Conservation (phyloP, 2,329 filamentous ascomycete genomes). For the Alternaria infectoria region DNA sequence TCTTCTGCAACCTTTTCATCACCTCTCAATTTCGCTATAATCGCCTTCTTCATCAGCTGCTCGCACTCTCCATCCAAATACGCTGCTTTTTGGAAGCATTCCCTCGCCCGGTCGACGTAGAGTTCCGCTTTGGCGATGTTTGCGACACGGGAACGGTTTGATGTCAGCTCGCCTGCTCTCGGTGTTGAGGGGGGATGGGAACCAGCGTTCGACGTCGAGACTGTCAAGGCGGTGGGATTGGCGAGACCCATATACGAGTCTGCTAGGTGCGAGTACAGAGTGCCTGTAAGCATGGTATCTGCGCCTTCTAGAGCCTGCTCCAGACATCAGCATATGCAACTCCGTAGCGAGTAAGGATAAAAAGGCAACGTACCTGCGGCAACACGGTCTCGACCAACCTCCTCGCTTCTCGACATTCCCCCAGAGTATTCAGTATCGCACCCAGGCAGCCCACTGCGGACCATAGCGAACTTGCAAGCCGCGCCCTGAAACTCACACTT, state of each 20-base stretch:
- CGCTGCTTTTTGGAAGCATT: constrained; percentile 67
- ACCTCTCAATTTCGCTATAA: constrained; percentile 71
- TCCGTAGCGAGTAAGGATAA: not conserved
- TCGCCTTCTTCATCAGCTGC: constrained; percentile 81
- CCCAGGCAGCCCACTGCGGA: constrained; percentile 71
- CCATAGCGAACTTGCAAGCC: constrained; percentile 74
- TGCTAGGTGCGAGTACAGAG: constrained; percentile 72
- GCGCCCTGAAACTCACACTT: constrained; percentile 72
- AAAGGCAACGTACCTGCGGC: constrained; percentile 64
- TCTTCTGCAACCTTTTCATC: constrained; percentile 45
- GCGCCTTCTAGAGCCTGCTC: constrained; percentile 67
- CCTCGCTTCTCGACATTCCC: constrained; percentile 72
- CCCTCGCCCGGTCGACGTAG: constrained; percentile 45
- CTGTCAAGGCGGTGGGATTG: constrained; percentile 51
- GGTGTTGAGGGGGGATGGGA: not conserved
- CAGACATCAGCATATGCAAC: not conserved
- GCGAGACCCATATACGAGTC: constrained; percentile 83
- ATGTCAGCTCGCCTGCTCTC: constrained; percentile 1
- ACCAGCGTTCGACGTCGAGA: not conserved
- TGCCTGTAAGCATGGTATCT: constrained; percentile 66
- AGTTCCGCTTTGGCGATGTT: constrained; percentile 41
- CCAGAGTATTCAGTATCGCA: constrained; percentile 71
- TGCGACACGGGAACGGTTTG: constrained; percentile 21
- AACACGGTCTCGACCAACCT: constrained; percentile 72
- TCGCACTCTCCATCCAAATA: constrained; percentile 75